phyloP scores from a whole-genome alignment of 2,329 filamentous ascomycete genomes.

The Alternaria sp. region DNA sequence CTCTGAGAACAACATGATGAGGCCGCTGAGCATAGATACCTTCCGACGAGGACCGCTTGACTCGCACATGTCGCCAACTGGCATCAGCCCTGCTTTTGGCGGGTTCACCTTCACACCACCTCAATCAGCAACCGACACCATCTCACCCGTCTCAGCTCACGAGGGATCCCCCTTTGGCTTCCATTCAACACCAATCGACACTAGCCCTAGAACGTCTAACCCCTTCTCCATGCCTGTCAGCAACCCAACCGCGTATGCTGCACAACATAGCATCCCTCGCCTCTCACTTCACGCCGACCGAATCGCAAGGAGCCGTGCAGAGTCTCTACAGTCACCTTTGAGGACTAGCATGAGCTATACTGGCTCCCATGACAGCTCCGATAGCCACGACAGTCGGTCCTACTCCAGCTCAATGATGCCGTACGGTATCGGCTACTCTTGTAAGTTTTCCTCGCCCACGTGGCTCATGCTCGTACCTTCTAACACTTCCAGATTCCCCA shows the following conservation, averaged over 20 bases:
- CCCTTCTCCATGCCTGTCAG: constrained; percentile 51
- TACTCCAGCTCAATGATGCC: constrained; percentile 50
- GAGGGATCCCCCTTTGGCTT: constrained; percentile 54
- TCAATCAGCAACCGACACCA: constrained; percentile 58
- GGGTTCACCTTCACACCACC: constrained; percentile 70
- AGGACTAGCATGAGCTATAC: constrained; percentile 59
- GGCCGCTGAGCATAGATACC: constrained; percentile 73
- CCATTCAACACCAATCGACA: constrained; percentile 45
- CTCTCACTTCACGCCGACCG: constrained; percentile 56
- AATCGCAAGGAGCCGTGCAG: constrained; percentile 52
- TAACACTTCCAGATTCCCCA: constrained; percentile 45
- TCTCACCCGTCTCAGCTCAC: constrained; percentile 56
- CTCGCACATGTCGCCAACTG: constrained; percentile 73
- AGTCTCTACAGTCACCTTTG: constrained; percentile 56
- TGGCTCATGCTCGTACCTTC: background rate
- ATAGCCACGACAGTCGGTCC: constrained; percentile 34
- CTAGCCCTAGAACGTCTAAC: constrained; percentile 50
- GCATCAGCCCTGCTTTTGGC: constrained; percentile 73
- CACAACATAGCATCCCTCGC: constrained; percentile 53
- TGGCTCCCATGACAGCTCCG: constrained; percentile 36
- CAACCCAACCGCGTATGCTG: constrained; percentile 45
- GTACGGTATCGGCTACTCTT: constrained; percentile 52
- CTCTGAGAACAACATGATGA: constrained; percentile 68
- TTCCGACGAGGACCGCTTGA: constrained; percentile 70
- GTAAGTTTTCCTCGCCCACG: constrained; percentile 28